Evolutionary conservation across 805 yeast genomes (phyloP).

Genomic region (Torulaspora microellipsoides): DNA sequence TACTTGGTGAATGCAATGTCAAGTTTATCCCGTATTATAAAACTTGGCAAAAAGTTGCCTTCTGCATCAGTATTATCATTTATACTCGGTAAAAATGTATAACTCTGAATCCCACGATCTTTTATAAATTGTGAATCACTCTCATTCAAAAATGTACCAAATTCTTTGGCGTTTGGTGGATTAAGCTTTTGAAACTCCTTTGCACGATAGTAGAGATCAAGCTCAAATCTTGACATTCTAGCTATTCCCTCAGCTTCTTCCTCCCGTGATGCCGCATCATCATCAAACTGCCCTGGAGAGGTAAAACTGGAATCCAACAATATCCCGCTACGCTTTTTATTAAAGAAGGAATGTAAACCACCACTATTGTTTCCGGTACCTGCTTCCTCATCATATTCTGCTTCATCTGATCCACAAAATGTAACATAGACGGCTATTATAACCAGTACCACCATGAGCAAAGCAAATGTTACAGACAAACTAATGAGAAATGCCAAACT

Average conservation of each 20-base stretch:
- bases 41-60: slow-evolving; percentile 35
- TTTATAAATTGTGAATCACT: slow-evolving; percentile 28
- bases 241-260: slow-evolving; percentile 25
- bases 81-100: slow-evolving; percentile 32
- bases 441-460: slow-evolving; percentile 30
- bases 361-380: slow-evolving; percentile 13
- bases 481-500: slow-evolving; percentile 34
- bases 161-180: slow-evolving; percentile 31
- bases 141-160: slow-evolving; percentile 29
- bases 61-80: slow-evolving; percentile 33
- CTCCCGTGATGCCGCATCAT: slow-evolving; percentile 21
- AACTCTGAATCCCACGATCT: slow-evolving; percentile 36
- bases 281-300: slow-evolving; percentile 30
- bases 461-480: slow-evolving; percentile 33
- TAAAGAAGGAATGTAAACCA: slow-evolving; percentile 23
- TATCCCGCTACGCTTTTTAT: slow-evolving; percentile 25
- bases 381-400: slow-evolving; percentile 33
- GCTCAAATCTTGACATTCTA: slow-evolving; percentile 32
- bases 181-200: slow-evolving; percentile 29
- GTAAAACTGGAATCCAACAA: slow-evolving; percentile 30
- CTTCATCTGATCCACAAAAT: slow-evolving; percentile 32
- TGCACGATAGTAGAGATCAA: slow-evolving; percentile 30
- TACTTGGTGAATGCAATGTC: slow-evolving; percentile 31
- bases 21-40: slow-evolving; percentile 33
- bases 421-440: slow-evolving; percentile 33